Conservation (phyloP, 2,329 filamentous ascomycete species). For the Neonectria hederae region DNA sequence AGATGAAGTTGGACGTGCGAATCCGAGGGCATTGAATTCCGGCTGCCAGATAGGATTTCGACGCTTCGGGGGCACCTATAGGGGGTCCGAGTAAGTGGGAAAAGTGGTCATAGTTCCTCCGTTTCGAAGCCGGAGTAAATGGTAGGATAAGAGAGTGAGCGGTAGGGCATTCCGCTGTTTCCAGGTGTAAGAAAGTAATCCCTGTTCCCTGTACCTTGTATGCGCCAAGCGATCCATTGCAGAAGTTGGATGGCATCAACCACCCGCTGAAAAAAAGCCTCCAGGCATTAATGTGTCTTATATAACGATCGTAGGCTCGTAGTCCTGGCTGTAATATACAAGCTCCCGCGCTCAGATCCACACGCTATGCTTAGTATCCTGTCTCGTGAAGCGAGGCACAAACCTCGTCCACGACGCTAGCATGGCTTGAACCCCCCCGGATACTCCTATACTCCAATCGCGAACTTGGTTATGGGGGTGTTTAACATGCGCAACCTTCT, state of each 20-base stretch:
- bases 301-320: constrained; percentile 48
- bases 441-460: constrained; percentile 41
- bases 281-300: constrained; percentile 43
- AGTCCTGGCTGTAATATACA: constrained; percentile 49
- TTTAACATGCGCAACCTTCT: constrained; percentile 69
- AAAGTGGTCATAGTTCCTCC: neutral
- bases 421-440: constrained; percentile 34
- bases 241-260: neutral
- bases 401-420: constrained; percentile 30
- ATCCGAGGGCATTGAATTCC: neutral
- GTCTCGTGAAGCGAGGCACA: constrained; percentile 32
- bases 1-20: too few species aligned
- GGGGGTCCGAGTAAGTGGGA: neutral
- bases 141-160: neutral
- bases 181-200: neutral
- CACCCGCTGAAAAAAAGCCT: neutral
- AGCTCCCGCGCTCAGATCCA: constrained; percentile 44
- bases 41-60: neutral
- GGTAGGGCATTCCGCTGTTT: neutral
- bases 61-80: too few species aligned
- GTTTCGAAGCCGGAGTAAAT: neutral
- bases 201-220: constrained; percentile 11
- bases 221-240: constrained; percentile 1
- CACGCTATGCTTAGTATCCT: constrained; percentile 48
- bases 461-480: constrained; percentile 25